Conservation (phyloP, 2,329 filamentous ascomycete genomes). For the Lasiodiplodia sp. region DNA sequence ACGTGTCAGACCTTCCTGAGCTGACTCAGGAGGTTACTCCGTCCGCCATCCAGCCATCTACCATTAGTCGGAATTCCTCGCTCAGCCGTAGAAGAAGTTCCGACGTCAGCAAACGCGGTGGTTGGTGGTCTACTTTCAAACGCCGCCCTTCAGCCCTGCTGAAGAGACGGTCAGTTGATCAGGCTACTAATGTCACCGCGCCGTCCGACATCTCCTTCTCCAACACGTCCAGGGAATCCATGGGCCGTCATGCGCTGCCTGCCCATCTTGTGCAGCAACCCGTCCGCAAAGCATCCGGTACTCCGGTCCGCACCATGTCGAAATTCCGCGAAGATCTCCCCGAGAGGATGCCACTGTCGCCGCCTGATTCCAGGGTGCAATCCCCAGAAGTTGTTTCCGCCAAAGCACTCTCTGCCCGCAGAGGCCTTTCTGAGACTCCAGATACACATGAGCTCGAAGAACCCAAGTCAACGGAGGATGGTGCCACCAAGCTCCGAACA, state of each 20-base stretch:
- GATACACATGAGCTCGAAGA: conserved; percentile 16
- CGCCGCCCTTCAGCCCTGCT: conserved; percentile 72
- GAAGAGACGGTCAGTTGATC: conserved; percentile 59
- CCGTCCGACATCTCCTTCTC: conserved; percentile 78
- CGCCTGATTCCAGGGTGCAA: conserved; percentile 80
- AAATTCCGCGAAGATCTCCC: conserved; percentile 93
- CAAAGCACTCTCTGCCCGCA: conserved; percentile 50
- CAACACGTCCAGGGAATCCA: conserved; percentile 89
- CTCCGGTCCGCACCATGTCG: conserved; percentile 82
- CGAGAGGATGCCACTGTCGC: conserved; percentile 78
- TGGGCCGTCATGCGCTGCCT: conserved; percentile 64
- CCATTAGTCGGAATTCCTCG: conserved; percentile 45
- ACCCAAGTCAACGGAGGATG: conserved; percentile 17
- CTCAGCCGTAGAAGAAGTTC: conserved; percentile 42
- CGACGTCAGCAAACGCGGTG: conserved; percentile 43
- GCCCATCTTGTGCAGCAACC: conserved; percentile 55
- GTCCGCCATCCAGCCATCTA: conserved; percentile 42
- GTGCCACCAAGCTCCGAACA: conserved; percentile 38
- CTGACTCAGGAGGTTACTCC: conserved; percentile 51
- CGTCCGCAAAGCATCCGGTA: conserved; percentile 58
- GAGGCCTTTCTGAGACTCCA: conserved; percentile 34
- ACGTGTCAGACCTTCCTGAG: conserved; percentile 61
- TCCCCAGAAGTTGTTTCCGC: conserved; percentile 71
- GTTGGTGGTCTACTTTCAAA: conserved; percentile 40
- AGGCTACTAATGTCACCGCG: conserved; percentile 51